Base-by-base conservation (phyloP, 352 stramenopile species). In the Plasmopara halstedii region DNA sequence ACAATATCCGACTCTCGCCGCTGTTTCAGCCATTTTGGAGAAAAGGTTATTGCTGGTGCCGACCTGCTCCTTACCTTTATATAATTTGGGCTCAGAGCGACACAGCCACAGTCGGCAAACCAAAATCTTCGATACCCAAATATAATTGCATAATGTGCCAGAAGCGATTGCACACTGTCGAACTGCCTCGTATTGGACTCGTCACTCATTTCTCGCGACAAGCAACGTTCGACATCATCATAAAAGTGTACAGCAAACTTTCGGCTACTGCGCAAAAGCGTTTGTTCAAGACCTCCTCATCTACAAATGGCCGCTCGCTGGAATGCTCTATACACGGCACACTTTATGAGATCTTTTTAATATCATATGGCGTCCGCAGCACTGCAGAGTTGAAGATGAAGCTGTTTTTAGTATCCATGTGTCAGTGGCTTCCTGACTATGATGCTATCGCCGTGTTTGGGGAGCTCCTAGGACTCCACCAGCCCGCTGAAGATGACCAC, bases 381-480 rank as follows among this genome's bases (percentile, higher is more conserved):
- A 47, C 77, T 17, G 67, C 78, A 3, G 64, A 88, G 44, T 48
- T 51, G 19, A 88, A 85, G 43, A 33, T 88, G 41, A 86, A 85
- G 55, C 47, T 70, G 15, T 59, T 88, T 27, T 55, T 85, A 14
- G 50, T 86, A 6, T 83, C 73, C 2, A 72, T 78, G 55, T 79
- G 62, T 7, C 65, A 84, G 25, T 77, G 57, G 18, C 40, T 85
- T 2, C 62, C 48, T 3, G 45, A 78, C 6, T 62, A 72, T 11
- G 77, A 88, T 19, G 72, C 65, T 8, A 44, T 86, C 7, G 74
- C 72, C 0, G 77, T 88, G 6, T 88, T 86, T 49, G 68, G 70
- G 11, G 77, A 86, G 26, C 50, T 88, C n/a, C 34, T 88, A 1
- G 72, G 53, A 1, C 55, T 84, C 18, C 81, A 84, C 47, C 52